Percentiles rank a stretch among this genome's conserved stretches.
These are phyloP conservation scores for Aureobasidium melanogenum DNA, from an alignment of 2,329 filamentous ascomycete genomes.

Conservation along the genomic window DNA sequence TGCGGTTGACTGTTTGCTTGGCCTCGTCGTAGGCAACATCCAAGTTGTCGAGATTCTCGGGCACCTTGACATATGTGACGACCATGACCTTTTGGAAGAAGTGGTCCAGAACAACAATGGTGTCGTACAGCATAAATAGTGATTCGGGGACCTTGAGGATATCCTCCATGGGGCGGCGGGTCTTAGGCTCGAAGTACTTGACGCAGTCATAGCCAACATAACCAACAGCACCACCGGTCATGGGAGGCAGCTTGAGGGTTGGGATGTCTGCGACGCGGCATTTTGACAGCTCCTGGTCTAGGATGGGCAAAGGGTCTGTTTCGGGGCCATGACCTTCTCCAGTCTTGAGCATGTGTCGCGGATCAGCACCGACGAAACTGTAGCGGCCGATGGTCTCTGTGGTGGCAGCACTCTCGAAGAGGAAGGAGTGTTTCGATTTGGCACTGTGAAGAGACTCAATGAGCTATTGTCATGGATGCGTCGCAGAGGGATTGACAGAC, in stretches of 20 bases:
- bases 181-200: constrained; percentile 95
- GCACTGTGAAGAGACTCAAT: constrained; percentile 29
- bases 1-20: constrained; percentile 52
- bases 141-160: constrained; percentile 83
- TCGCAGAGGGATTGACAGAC: constrained; percentile 39
- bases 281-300: constrained; percentile 71
- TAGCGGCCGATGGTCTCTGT: constrained; percentile 91
- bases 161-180: constrained; percentile 74
- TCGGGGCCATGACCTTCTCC: constrained; percentile 79
- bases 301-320: constrained; percentile 71
- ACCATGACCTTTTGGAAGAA: constrained; percentile 91
- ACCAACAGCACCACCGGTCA: constrained; percentile 88
- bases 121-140: constrained; percentile 94
- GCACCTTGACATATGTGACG: constrained; percentile 76
- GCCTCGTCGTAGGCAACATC: constrained; percentile 62
- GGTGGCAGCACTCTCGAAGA: constrained; percentile 88
- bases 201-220: constrained; percentile 98
- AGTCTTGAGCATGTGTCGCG: constrained; percentile 72
- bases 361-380: constrained; percentile 75
- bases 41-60: constrained; percentile 43
- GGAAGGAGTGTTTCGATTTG: constrained; percentile 72
- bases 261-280: constrained; percentile 77
- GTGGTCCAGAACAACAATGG: constrained; percentile 86
- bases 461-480: constrained; percentile 13
- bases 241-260: constrained; percentile 68